Evolutionary conservation across 176 grass and related monocot species (phyloP).

Genomic region (Ananas comosus): DNA sequence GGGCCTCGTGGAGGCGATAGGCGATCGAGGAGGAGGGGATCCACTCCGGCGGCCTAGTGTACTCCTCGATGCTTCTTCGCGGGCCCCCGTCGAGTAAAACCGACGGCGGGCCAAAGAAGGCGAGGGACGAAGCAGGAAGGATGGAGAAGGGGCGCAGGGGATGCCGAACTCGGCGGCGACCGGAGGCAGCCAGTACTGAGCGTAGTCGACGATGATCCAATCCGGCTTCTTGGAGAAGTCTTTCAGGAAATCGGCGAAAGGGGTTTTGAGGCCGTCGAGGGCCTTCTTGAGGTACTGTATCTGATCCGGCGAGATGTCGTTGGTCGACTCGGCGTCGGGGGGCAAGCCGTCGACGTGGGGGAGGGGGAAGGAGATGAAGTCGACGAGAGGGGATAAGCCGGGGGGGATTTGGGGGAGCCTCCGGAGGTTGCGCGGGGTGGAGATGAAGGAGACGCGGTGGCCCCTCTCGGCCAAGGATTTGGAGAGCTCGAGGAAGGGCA

Average conservation of each 20-base stretch:
- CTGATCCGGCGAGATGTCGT: constrained; percentile 20
- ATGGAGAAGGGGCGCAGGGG: constrained; percentile 16
- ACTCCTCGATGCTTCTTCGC: constrained; percentile 1
- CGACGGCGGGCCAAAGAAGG: background rate
- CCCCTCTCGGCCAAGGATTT: constrained; percentile 28
- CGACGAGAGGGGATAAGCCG: constrained; percentile 4
- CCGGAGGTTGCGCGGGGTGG: constrained; percentile 41
- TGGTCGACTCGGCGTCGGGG: constrained; percentile 27
- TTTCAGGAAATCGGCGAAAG: constrained; percentile 14
- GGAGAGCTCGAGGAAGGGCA: constrained; percentile 30
- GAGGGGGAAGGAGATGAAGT: constrained; percentile 20
- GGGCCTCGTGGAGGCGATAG: constrained; percentile 7
- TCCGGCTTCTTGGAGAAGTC: constrained; percentile 4
- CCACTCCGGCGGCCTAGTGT: constrained; percentile 13
- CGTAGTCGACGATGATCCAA: constrained; percentile 41
- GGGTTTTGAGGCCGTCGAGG: constrained; percentile 23
- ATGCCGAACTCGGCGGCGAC: constrained; percentile 25
- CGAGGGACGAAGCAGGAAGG: background rate
- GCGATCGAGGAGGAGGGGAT: constrained; percentile 2
- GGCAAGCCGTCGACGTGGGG: constrained; percentile 11
- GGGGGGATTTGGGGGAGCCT: constrained; percentile 26
- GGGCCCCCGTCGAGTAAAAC: background rate
- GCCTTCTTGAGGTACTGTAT: constrained; percentile 35
- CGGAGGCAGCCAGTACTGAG: constrained; percentile 21
- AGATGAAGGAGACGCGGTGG: constrained; percentile 40